Conservation (phyloP, 208 protist genomes). For the Porcisia hertigi region DNA sequence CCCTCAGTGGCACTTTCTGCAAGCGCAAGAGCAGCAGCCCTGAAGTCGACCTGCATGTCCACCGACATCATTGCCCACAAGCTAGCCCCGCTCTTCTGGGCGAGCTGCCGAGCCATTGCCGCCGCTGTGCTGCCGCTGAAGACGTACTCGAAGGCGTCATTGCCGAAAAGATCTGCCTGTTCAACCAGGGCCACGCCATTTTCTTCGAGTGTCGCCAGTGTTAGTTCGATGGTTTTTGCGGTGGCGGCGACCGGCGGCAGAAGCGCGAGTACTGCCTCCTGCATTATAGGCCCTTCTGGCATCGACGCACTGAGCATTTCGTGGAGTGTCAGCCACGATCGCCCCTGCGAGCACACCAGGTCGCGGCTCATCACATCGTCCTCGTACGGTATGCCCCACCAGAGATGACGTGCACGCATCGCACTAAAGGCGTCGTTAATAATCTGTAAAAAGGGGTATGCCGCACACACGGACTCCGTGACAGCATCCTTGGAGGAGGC, state of each 20-base stretch:
- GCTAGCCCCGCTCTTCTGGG: constrained; percentile 10
- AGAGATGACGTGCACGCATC: constrained; percentile 33
- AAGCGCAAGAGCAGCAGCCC: constrained; percentile 25
- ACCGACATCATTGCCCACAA: constrained; percentile 22
- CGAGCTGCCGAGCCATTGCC: constrained; percentile 31
- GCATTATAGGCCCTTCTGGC: constrained; percentile 1
- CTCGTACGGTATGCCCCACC: constrained; percentile 35
- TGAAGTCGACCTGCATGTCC: constrained; percentile 14
- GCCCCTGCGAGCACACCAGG: constrained; percentile 33
- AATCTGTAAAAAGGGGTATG: constrained; percentile 19
- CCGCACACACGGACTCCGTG: constrained; percentile 2
- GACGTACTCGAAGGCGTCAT: constrained; percentile 30
- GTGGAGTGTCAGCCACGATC: constrained; percentile 39
- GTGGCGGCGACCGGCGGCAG: constrained; percentile 55
- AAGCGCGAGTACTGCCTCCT: constrained; percentile 55
- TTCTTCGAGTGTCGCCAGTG: constrained; percentile 34
- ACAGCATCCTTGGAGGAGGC: not conserved
- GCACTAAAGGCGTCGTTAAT: constrained; percentile 6
- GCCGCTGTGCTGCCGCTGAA: constrained; percentile 20
- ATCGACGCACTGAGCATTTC: not conserved
- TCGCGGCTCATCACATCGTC: constrained; percentile 31
- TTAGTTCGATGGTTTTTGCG: constrained; percentile 25
- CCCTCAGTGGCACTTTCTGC: constrained; percentile 22
- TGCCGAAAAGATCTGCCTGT: constrained; percentile 39
- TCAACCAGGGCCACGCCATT: constrained; percentile 30